phyloP scores from a whole-genome alignment of 2,329 filamentous ascomycete species.

The Neopestalotiopsis clavispora region DNA sequence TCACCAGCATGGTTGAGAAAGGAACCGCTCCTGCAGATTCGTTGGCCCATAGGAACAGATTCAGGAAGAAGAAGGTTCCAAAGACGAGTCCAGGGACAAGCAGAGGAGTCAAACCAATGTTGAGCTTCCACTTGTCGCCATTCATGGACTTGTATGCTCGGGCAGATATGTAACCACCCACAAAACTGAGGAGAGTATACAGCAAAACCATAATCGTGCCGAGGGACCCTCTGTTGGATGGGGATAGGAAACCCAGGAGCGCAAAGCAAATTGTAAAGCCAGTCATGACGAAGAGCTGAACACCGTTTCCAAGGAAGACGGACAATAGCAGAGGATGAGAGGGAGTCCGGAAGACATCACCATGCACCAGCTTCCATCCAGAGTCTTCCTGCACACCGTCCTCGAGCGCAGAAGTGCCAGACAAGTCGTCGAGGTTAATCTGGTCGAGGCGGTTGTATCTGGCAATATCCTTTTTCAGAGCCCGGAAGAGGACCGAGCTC shows the following conservation, averaged over 20 bases:
- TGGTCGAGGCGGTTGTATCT: conserved; percentile 94
- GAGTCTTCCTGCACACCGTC: conserved; percentile 97
- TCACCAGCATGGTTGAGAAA: conserved; percentile 94
- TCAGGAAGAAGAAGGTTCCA: conserved; percentile 85
- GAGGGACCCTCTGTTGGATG: conserved; percentile 91
- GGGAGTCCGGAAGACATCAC: conserved; percentile 93
- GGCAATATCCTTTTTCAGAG: conserved; percentile 92
- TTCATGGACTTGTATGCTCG: conserved; percentile 94
- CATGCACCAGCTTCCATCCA: conserved; percentile 97
- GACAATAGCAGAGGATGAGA: conserved; percentile 83
- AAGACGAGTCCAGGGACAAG: conserved; percentile 90
- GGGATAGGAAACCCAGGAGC: conserved; percentile 91
- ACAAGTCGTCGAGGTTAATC: conserved; percentile 87
- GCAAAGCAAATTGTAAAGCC: conserved; percentile 93
- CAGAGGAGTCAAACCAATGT: conserved; percentile 86
- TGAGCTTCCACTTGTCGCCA: conserved; percentile 92
- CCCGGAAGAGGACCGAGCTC: conserved; percentile 86
- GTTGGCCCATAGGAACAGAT: conserved; percentile 95
- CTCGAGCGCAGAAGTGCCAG: conserved; percentile 77
- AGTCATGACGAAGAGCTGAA: conserved; percentile 97
- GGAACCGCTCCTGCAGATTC: conserved; percentile 92
- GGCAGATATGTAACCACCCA: conserved; percentile 89
- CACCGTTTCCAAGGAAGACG: conserved; percentile 88
- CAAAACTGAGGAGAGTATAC: conserved; percentile 90
- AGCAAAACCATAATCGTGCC: conserved; percentile 92